These are phyloP conservation scores for Aspergillus diversus DNA, from an alignment of 495 filamentous ascomycete genomes.

Conservation along the genomic window DNA sequence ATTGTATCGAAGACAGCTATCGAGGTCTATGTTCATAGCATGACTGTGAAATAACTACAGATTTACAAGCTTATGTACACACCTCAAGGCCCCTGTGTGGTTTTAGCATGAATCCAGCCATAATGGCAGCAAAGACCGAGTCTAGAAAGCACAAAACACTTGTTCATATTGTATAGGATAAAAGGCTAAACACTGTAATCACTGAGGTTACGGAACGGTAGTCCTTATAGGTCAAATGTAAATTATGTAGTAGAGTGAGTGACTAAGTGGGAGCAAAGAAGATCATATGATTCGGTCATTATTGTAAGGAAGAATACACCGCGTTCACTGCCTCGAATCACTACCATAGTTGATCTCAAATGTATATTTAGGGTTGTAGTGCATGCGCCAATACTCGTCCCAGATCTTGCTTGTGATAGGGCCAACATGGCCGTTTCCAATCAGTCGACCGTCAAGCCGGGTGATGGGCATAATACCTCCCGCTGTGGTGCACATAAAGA, in stretches of 20 bases:
- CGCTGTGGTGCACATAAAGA: slow-evolving; percentile 44
- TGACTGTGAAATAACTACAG: slow-evolving; percentile 17
- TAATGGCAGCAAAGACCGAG: not conserved
- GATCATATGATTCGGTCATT: not conserved
- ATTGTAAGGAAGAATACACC: not conserved
- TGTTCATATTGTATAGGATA: not conserved
- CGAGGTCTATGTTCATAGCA: too few species aligned
- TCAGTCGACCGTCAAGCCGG: slow-evolving; percentile 35
- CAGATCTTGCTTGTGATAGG: slow-evolving; percentile 43
- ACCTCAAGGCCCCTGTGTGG: not conserved
- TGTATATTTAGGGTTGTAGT: slow-evolving; percentile 35
- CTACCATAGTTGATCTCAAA: slow-evolving; percentile 21
- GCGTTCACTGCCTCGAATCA: not conserved
- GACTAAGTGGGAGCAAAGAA: not conserved
- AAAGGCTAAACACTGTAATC: not conserved
- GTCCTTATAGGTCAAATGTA: not conserved
- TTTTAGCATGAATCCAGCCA: not conserved
- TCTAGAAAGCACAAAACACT: not conserved
- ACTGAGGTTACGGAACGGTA: not conserved
- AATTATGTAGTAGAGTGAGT: not conserved
- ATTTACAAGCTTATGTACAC: not conserved
- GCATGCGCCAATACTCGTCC: slow-evolving; percentile 45
- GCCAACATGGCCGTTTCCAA: slow-evolving; percentile 38
- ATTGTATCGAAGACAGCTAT: too few species aligned
- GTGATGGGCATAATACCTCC: slow-evolving; percentile 48